Evolutionary conservation across 495 filamentous ascomycete species (phyloP).

Genomic region (Aspergillus funiculosus): DNA sequence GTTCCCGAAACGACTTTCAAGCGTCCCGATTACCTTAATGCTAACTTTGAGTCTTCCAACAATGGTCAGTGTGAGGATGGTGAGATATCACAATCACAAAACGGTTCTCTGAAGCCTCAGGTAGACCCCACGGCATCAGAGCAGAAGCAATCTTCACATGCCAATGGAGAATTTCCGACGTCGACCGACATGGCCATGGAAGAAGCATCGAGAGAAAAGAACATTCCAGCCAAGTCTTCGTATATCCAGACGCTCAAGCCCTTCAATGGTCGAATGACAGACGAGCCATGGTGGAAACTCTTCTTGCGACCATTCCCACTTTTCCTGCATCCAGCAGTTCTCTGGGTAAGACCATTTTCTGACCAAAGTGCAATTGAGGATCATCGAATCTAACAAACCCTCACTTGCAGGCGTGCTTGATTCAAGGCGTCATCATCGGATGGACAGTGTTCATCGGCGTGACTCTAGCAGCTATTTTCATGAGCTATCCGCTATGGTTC

Average conservation of each 20-base stretch:
- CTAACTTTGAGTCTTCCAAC: conserved; percentile 42
- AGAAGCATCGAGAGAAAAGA: neutral
- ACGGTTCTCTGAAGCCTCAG: conserved; percentile 11
- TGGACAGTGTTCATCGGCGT: conserved; percentile 95
- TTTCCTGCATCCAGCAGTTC: conserved; percentile 73
- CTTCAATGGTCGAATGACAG: conserved; percentile 77
- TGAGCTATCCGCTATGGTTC: conserved; percentile 75
- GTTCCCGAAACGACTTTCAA: conserved; percentile 81
- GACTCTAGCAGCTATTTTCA: conserved; percentile 74
- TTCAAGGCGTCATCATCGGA: conserved; percentile 85
- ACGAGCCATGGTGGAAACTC: conserved; percentile 55
- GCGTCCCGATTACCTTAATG: conserved; percentile 59
- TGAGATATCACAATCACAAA: no score
- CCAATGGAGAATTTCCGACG: neutral
- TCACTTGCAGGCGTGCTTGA: conserved; percentile 78
- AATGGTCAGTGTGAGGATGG: conserved; percentile 1
- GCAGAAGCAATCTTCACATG: conserved; percentile 6
- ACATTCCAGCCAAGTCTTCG: conserved; percentile 39
- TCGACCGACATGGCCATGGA: neutral
- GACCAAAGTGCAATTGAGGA: neutral
- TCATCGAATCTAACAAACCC: no score
- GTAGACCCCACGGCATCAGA: neutral
- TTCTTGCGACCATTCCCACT: conserved; percentile 58
- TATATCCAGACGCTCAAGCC: conserved; percentile 54
- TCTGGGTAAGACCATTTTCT: conserved; percentile 52